Evolutionary conservation across 768 basidiomycete species (phyloP), one percentile per base, ranked within the genome.

Genomic region (Daedaleopsis nitida): DNA sequence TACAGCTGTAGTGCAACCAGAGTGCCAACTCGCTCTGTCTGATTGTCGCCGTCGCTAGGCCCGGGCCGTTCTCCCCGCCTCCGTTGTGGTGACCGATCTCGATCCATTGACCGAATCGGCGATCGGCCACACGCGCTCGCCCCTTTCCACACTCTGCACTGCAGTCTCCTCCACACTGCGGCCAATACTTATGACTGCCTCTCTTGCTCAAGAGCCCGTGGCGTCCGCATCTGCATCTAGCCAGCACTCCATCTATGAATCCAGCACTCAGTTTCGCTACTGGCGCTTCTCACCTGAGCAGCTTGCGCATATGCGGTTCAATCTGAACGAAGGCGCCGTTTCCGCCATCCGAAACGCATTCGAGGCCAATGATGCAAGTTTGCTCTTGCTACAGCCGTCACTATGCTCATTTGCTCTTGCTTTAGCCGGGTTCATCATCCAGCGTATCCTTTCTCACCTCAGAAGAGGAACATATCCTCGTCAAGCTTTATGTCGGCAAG

Each of bases 401-500:
- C 27, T 53, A 35, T 39, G 27, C 57, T 58, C 35, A 57, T 35
- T 12, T 44, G 14, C 17, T n/a, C 19, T 1, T 38, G 9, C 9
- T 49, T 32, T 71, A 86, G 89, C 86, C 82, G 74, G 90, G 91
- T 11, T 91, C 91, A 0, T 91, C 92, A 3, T 76, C 78, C 17
- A 80, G 81, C 55, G 83, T 92, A 3, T 84, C 83, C 3, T 98
- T 98, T 72, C 78, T 96, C 27, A 81, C 75, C 48, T 83, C 93
- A 1, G 80, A 87, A 32, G 97, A 99, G 74, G 97, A 99, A 72
- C 83, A 86, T 45, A 77, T 92, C 11, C 84, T 99, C 44, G 92
- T 98, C 23, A 91, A 91, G 67, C 85, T 94, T 60, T 99, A 98
- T 74, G 78, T 91, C 63, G 83, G 86, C 50, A 95, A 94, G 75